phyloP scores from a whole-genome alignment of 2,329 filamentous ascomycete genomes.

The Colletotrichum nymphaeae region DNA sequence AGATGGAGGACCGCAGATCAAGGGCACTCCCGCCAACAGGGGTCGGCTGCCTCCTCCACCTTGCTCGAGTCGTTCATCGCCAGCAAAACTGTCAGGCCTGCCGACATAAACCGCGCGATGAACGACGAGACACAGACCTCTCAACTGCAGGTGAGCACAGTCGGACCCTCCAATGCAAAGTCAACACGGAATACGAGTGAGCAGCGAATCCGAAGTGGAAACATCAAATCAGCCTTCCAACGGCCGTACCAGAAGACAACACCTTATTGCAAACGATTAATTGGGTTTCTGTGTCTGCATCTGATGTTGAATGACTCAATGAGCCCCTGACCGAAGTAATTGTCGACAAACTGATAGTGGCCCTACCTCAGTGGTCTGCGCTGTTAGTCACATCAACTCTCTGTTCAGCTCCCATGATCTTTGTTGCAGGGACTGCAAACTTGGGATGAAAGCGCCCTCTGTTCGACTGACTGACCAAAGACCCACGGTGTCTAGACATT shows the following conservation, averaged over 20 bases:
- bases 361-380: background rate
- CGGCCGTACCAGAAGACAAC: background rate
- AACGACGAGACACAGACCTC: constrained; percentile 17
- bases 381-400: background rate
- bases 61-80: background rate
- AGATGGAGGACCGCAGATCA: constrained; percentile 7
- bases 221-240: background rate
- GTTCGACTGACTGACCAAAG: background rate
- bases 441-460: background rate
- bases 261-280: background rate
- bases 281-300: background rate
- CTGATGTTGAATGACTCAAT: background rate
- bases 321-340: background rate
- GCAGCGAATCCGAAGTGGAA: background rate
- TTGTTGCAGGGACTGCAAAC: background rate
- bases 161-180: constrained; percentile 4
- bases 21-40: constrained; percentile 9
- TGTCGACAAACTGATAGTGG: background rate
- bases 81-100: background rate
- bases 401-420: background rate
- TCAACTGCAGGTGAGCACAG: constrained; percentile 27
- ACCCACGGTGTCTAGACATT: background rate
- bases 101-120: constrained; percentile 6
- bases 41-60: background rate
- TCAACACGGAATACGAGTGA: background rate